A percentile compares a stretch with the other conserved stretches of the same genome.
These are phyloP conservation scores for Yamadazyma diddensiae DNA, from an alignment of 1,139 yeast species.

Conservation along the genomic window DNA sequence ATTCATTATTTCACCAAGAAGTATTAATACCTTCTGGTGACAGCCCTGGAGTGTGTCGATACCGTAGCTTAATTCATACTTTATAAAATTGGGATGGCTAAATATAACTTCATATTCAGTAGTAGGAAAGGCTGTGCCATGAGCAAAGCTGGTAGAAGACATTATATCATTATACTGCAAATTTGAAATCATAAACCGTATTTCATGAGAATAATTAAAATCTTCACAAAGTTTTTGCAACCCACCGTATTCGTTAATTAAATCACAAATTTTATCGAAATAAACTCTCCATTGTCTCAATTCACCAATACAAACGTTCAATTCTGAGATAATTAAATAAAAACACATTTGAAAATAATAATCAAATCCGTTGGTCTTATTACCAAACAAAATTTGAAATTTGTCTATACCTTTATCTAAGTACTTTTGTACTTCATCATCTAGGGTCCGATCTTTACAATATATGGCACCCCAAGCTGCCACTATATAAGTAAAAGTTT, in stretches of 20 bases:
- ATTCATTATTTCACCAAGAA: constrained; percentile 22
- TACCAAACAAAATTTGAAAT: constrained; percentile 1
- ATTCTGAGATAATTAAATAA: constrained; percentile 21
- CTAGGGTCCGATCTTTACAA: constrained; percentile 13
- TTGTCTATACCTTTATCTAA: constrained; percentile 4
- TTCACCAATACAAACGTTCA: constrained; percentile 40
- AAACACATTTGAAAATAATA: constrained; percentile 20
- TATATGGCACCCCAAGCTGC: constrained; percentile 42
- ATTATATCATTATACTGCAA: constrained; percentile 22
- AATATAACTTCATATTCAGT: constrained; percentile 15
- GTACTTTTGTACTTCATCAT: constrained; percentile 6
- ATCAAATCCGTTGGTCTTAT: constrained; percentile 4
- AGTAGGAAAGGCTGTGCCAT: constrained; percentile 17
- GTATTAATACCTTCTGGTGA: constrained; percentile 21
- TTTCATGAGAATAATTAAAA: constrained; percentile 19
- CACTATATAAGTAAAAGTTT: constrained; percentile 36
- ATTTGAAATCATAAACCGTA: constrained; percentile 20
- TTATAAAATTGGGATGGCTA: constrained; percentile 8
- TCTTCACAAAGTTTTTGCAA: constrained; percentile 22
- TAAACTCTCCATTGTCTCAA: constrained; percentile 34
- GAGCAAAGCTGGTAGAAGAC: constrained; percentile 15
- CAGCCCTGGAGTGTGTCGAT: constrained; percentile 25
- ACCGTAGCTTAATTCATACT: constrained; percentile 17
- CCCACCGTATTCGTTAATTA: constrained; percentile 57
- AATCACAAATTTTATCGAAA: constrained; percentile 30